Conservation (phyloP, 768 basidiomycete species). For the Candolleomyces aberdarensis region DNA sequence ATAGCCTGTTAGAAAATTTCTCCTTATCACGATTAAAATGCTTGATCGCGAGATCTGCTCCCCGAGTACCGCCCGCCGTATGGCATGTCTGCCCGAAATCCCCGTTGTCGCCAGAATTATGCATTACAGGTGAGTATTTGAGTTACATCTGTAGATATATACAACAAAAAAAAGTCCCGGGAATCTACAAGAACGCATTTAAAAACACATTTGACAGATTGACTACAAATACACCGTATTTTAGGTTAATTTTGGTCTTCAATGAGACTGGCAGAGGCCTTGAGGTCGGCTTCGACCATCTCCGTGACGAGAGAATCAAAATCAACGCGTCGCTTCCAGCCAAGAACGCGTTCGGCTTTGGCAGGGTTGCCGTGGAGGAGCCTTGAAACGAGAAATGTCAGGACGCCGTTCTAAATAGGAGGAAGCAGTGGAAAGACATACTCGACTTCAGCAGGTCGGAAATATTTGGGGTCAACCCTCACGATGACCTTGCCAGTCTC, state of each 20-base stretch:
- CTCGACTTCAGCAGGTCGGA: conserved; percentile 96
- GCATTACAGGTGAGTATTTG: no score
- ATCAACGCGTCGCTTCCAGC: conserved; percentile 85
- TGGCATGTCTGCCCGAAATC: no score
- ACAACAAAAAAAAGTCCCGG: no score
- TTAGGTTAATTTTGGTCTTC: conserved; percentile 85
- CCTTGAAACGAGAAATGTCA: conserved; percentile 31
- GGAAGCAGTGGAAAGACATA: conserved; percentile 47
- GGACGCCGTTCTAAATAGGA: neutral
- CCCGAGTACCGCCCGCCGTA: no score
- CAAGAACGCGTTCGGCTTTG: conserved; percentile 85
- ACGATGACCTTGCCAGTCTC: conserved; percentile 73
- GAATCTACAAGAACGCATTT: no score
- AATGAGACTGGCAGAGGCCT: conserved; percentile 67
- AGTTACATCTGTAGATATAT: no score
- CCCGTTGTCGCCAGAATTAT: no score
- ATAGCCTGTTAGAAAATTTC: no score
- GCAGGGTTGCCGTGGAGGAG: conserved; percentile 84
- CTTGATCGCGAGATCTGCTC: no score
- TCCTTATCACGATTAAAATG: no score
- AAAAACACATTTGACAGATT: no score
- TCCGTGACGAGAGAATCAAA: conserved; percentile 86
- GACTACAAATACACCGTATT: neutral
- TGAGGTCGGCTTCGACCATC: conserved; percentile 86
- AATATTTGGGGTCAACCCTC: conserved; percentile 84